phyloP scores from a whole-genome alignment of 768 basidiomycete species.

The Russula compacta region DNA sequence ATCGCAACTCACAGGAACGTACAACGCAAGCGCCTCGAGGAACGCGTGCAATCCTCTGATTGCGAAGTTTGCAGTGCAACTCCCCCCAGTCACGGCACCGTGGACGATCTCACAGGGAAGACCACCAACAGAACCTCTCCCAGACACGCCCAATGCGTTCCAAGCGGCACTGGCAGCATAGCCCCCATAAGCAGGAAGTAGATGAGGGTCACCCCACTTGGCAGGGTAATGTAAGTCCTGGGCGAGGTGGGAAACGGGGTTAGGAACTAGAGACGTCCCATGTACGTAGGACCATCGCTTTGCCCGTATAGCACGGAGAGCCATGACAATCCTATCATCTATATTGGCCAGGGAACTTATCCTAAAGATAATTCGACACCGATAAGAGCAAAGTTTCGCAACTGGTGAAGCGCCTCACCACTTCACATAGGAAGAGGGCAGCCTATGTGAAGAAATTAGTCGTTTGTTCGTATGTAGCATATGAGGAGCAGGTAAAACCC shows the following conservation, averaged over 20 bases:
- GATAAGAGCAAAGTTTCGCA: background rate
- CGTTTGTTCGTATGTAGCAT: background rate
- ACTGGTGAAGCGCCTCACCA: slow-evolving; percentile 32
- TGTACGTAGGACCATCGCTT: slow-evolving; percentile 53
- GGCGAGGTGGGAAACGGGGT: slow-evolving; percentile 40
- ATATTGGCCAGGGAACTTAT: slow-evolving; percentile 61
- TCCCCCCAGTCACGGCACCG: slow-evolving; percentile 42
- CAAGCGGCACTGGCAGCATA: slow-evolving; percentile 41
- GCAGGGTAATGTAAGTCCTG: slow-evolving; percentile 48
- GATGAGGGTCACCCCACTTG: slow-evolving; percentile 52
- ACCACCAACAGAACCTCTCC: slow-evolving; percentile 51
- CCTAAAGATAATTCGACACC: slow-evolving; percentile 28
- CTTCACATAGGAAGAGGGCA: slow-evolving; percentile 60
- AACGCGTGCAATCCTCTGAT: slow-evolving; percentile 51
- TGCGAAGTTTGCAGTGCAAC: slow-evolving; percentile 50
- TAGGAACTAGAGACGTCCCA: slow-evolving; percentile 31
- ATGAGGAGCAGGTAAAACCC: background rate
- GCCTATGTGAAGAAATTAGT: slow-evolving; percentile 27
- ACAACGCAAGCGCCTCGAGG: slow-evolving; percentile 52
- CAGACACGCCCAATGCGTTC: slow-evolving; percentile 45
- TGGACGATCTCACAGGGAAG: slow-evolving; percentile 73
- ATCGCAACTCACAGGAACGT: slow-evolving; percentile 52
- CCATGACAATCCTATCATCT: slow-evolving; percentile 47
- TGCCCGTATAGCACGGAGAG: slow-evolving; percentile 44
- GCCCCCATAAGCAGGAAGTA: slow-evolving; percentile 58